These are phyloP conservation scores for Candida gigantensis DNA, from an alignment of 1,139 yeast genomes.

Conservation along the genomic window DNA sequence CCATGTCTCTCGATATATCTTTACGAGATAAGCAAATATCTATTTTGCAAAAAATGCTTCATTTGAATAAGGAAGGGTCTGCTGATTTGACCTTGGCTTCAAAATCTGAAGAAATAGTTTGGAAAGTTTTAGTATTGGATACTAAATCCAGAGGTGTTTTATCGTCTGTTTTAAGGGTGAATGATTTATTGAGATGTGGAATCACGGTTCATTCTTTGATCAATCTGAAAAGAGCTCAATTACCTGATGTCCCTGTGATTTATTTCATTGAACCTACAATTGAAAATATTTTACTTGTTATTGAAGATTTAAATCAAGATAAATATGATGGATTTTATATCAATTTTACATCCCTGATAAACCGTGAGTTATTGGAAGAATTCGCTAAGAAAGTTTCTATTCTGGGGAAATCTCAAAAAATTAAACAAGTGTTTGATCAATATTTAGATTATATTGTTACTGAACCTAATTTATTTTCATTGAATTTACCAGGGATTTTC, in stretches of 20 bases:
- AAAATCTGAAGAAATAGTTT: conserved; percentile 65
- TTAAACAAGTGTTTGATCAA: conserved; percentile 90
- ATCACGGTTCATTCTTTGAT: conserved; percentile 85
- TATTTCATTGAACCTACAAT: conserved; percentile 88
- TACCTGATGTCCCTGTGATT: conserved; percentile 92
- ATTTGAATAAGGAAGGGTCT: conserved; percentile 63
- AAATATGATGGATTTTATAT: conserved; percentile 78
- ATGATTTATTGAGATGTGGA: conserved; percentile 85
- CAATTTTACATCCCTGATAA: conserved; percentile 81
- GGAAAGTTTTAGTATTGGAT: conserved; percentile 95
- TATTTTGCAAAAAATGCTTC: conserved; percentile 79
- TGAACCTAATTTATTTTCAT: conserved; percentile 85
- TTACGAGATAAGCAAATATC: conserved; percentile 39
- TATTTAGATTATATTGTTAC: conserved; percentile 89
- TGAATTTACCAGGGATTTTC: conserved; percentile 70
- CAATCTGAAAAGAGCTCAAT: conserved; percentile 65
- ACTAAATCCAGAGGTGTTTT: conserved; percentile 77
- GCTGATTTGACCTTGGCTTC: conserved; percentile 55
- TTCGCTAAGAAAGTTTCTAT: conserved; percentile 81
- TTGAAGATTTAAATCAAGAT: conserved; percentile 71
- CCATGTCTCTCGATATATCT: conserved; percentile 22
- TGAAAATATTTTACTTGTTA: conserved; percentile 67
- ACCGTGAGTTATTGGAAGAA: conserved; percentile 79
- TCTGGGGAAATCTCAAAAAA: conserved; percentile 65
- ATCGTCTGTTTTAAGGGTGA: conserved; percentile 86